Percentiles rank a stretch among this genome's conserved stretches.
Evolutionary conservation across 352 stramenopile species (phyloP).

Genomic region (Globisporangium echinulatum): DNA sequence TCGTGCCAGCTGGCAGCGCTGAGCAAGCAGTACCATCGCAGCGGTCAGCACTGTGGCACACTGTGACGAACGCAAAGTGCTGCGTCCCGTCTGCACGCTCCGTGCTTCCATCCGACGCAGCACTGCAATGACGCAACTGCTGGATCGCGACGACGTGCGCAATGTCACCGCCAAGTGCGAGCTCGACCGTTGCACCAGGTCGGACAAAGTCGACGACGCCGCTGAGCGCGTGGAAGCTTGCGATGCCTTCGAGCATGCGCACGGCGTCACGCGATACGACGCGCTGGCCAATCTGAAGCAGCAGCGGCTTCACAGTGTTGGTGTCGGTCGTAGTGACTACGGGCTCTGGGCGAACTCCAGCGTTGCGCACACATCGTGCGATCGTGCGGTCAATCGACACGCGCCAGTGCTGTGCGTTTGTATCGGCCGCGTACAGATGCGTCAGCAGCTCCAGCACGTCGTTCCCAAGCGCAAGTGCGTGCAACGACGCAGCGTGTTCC

Average conservation of each 20-base stretch:
- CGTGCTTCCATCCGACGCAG: neutral
- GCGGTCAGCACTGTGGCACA: too few relatives aligned
- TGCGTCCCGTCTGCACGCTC: neutral
- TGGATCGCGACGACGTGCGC: constrained; percentile 21
- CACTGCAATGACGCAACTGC: neutral
- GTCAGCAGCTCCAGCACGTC: constrained; percentile 9
- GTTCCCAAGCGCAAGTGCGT: constrained; percentile 4
- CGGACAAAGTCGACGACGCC: constrained; percentile 35
- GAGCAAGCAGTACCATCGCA: too few relatives aligned
- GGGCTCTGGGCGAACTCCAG: neutral
- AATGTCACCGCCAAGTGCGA: constrained; percentile 21
- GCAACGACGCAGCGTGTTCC: neutral
- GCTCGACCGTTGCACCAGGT: constrained; percentile 21
- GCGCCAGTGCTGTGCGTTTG: neutral
- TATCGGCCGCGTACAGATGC: constrained; percentile 1
- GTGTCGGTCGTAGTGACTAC: too few relatives aligned
- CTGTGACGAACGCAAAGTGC: constrained; percentile 1
- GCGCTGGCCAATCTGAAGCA: constrained; percentile 20
- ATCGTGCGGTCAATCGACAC: constrained; percentile 8
- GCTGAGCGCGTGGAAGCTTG: constrained; percentile 25
- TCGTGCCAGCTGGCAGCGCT: neutral
- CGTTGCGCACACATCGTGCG: neutral
- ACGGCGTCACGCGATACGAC: constrained; percentile 13
- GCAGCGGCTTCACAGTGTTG: too few relatives aligned
- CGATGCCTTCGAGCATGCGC: constrained; percentile 19